phyloP scores from a whole-genome alignment of 208 protist species.

The Novymonas esmeraldas region DNA sequence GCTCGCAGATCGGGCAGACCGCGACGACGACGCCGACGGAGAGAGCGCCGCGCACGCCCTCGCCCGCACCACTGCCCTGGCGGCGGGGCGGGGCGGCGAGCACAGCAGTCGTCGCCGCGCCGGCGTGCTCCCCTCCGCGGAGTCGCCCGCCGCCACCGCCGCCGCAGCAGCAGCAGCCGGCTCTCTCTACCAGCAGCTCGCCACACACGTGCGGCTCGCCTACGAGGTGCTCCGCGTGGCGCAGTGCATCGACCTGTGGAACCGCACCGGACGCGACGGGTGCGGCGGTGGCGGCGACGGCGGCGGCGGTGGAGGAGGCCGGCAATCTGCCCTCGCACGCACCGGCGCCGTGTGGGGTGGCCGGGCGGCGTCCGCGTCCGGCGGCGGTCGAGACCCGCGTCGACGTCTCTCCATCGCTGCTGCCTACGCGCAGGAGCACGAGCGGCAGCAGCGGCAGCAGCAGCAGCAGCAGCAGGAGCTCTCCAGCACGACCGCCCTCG shows the following conservation, averaged over 20 bases:
- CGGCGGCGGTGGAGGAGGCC: not conserved
- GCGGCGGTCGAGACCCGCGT: not conserved
- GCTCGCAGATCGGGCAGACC: not conserved
- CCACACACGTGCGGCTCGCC: conserved; percentile 31
- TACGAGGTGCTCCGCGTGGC: conserved; percentile 40
- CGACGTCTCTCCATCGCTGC: not conserved
- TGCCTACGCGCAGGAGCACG: not conserved
- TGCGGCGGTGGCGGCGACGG: not conserved
- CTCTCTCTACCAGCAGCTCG: conserved; percentile 34
- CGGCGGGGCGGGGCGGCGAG: not conserved
- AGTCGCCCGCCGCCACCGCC: not conserved
- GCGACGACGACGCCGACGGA: not conserved
- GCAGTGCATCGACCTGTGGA: conserved; percentile 43
- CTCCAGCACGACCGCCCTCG: conserved; percentile 12
- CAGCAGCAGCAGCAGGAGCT: conserved; percentile 12
- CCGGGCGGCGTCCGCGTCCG: not conserved
- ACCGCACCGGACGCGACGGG: conserved; percentile 7
- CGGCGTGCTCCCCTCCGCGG: not conserved
- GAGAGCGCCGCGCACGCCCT: not conserved
- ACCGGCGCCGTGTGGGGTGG: not conserved
- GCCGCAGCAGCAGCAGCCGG: not conserved
- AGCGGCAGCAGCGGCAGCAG: conserved; percentile 8
- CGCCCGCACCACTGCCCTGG: not conserved
- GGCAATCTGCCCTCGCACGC: not conserved
- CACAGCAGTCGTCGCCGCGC: not conserved